Base-by-base conservation (phyloP, 805 yeast genomes). In the Candida mattraensis region DNA sequence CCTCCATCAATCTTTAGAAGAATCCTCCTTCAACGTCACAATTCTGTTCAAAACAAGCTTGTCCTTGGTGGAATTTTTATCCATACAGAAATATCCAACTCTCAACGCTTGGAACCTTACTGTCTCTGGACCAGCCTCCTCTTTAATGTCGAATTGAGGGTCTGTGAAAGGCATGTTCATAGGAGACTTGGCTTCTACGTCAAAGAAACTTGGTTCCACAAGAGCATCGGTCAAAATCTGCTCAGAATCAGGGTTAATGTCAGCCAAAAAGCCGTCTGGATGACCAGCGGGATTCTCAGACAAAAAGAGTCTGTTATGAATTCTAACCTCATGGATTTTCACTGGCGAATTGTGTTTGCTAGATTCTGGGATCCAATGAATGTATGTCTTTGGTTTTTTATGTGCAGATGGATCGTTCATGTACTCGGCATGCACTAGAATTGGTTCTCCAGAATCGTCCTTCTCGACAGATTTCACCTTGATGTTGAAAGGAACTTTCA, bases 31-130 rank as follows among this genome's bases (percentile, higher is more conserved):
- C 65, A 93, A 76, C 10, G 96, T 83, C 26, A 93, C 99, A 53
- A 91, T 87, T 61, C 96, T 78, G 67, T 93, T 93, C 58, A 93
- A 69, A 21, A 93, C 73, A 45, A 89, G 65, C 40, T 67, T 70
- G 18, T 76, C 81, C 13, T 66, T 71, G 7, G 71, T 65, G 38
- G 86, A 66, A 46, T 91, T 97, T 50, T 74, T 76, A 60, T 93
- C 99, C 60, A 87, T 61, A 56, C 96, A 81, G 76, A 88, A 93
- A 64, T 93, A 93, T 19, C 99, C 99, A 29, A 87, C 91, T 67
- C 99, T 80, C 63, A 93, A 76, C 19, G 96, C 99, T 69, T 93
- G 99, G 87, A 93, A 93, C 64, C 99, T 78, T 20, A 86, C 87
- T n/a, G 89, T 76, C 61, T 89, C 95, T 29, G 79, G 76, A 3